Evolutionary conservation across 345 rosid genomes (phyloP).

Genomic region (Salix caprea): DNA sequence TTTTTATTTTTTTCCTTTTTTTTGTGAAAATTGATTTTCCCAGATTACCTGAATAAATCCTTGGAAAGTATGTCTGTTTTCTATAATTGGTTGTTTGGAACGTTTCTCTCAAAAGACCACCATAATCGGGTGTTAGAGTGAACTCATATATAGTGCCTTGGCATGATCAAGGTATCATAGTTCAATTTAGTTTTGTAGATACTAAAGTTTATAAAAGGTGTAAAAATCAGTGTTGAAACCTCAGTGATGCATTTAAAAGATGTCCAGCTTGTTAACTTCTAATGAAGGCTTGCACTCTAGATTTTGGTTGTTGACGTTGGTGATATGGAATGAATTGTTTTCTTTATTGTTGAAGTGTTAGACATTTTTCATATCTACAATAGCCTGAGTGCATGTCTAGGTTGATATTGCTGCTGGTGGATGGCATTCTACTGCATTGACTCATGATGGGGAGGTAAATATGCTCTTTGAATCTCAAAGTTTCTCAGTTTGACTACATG

Average conservation of each 20-base stretch:
- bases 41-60: neutral
- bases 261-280: neutral
- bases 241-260: neutral
- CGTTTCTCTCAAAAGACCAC: neutral
- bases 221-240: neutral
- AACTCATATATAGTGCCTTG: neutral
- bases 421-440: conserved; percentile 97
- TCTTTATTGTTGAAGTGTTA: neutral
- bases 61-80: neutral
- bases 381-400: conserved; percentile 31
- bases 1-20: neutral
- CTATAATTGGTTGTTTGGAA: neutral
- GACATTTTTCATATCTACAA: neutral
- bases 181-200: neutral
- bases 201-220: neutral
- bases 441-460: conserved; percentile 75
- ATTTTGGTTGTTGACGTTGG: conserved; percentile 7
- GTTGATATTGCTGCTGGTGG: conserved; percentile 99
- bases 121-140: neutral
- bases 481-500: neutral
- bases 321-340: neutral
- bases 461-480: conserved; percentile 1
- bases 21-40: neutral
- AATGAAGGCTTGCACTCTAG: neutral
- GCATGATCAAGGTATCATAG: neutral